Percentiles rank a stretch among this genome's conserved stretches.
Conservation (phyloP, 2,329 filamentous ascomycete genomes). For the Monilinia fructigena region DNA sequence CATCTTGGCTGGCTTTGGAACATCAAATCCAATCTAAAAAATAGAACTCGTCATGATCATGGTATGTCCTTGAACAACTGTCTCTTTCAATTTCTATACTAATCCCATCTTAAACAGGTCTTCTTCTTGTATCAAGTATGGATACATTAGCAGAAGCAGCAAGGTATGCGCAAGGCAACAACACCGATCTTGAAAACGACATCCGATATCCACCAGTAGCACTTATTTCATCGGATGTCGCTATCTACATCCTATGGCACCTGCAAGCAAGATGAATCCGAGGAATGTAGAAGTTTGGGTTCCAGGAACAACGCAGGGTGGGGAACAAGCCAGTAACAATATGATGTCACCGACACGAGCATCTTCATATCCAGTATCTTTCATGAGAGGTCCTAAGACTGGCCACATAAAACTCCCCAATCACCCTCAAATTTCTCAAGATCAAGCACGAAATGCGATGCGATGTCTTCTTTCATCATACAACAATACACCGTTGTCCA, state of each 20-base stretch:
- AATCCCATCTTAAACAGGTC: background rate
- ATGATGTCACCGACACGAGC: background rate
- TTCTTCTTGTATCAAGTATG: background rate
- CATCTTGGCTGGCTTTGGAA: constrained; percentile 15
- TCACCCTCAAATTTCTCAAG: background rate
- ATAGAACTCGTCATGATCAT: background rate
- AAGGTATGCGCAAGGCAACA: background rate
- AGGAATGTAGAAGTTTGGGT: background rate
- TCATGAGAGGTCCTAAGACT: background rate
- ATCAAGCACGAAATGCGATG: background rate
- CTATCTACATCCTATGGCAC: background rate
- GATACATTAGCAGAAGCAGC: constrained; percentile 4
- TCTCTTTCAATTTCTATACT: background rate
- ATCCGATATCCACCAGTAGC: background rate
- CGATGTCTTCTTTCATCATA: background rate
- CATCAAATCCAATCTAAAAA: background rate
- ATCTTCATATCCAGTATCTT: background rate
- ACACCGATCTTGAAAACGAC: background rate
- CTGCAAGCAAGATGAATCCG: background rate
- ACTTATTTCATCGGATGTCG: background rate
- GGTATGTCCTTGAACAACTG: background rate
- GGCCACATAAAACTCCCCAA: background rate
- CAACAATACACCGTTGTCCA: background rate
- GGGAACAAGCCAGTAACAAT: background rate
- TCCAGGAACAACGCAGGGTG: background rate